These are phyloP conservation scores for Monilinia aucupariae DNA, from an alignment of 2,329 filamentous ascomycete species.

Conservation along the genomic window DNA sequence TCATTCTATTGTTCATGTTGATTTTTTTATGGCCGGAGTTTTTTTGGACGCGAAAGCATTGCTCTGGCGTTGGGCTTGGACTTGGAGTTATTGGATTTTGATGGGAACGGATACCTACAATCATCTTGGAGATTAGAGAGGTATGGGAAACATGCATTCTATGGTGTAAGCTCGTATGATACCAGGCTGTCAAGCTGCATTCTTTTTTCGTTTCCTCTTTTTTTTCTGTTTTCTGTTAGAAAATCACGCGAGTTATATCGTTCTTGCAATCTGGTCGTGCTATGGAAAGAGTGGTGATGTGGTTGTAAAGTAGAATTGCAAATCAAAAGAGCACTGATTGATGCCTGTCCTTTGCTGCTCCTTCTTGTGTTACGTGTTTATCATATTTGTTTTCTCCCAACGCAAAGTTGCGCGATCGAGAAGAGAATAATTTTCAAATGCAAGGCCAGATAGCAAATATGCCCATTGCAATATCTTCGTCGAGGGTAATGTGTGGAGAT, in stretches of 20 bases:
- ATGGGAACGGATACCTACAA: neutral
- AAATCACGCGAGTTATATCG: neutral
- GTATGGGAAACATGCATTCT: neutral
- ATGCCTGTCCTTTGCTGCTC: neutral
- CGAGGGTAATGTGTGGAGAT: neutral
- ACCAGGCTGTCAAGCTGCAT: neutral
- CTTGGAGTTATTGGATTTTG: neutral
- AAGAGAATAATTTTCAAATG: neutral
- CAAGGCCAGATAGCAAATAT: neutral
- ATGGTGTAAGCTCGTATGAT: constrained; percentile 3
- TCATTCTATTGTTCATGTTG: constrained; percentile 6
- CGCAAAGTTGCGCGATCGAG: neutral
- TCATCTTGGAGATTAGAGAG: neutral
- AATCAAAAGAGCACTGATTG: neutral
- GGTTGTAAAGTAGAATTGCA: neutral
- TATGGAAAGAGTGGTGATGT: neutral
- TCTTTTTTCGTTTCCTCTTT: neutral
- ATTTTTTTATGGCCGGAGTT: neutral
- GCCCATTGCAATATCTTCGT: neutral
- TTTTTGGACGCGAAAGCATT: constrained; percentile 4
- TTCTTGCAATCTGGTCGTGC: neutral
- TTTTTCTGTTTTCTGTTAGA: too few relatives aligned
- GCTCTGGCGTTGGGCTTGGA: neutral
- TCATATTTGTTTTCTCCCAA: neutral
- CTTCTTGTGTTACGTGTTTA: neutral